Base-by-base conservation (phyloP, 176 grass and related monocot genomes). In the Zizania latifolia region DNA sequence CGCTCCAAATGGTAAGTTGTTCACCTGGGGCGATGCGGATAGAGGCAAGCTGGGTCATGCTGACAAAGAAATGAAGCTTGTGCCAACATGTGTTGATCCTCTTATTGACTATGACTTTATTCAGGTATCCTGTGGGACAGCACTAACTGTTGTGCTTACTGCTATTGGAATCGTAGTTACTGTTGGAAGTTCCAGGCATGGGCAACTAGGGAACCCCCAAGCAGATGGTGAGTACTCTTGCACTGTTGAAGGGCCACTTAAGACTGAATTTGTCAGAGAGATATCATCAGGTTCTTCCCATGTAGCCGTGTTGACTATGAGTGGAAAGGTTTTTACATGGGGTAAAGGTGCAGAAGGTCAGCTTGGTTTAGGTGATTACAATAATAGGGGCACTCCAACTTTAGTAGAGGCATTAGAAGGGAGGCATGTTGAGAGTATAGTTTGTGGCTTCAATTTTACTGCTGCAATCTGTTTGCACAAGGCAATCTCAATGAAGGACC, bases 11-110 rank as follows among this genome's bases (percentile, higher is more conserved):
- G 74, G 93, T 41, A 98, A 94, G 68, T 56, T 98, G 45, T 94
- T 94, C 83, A 94, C 94, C 58, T 98, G 94, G 94, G 94, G 94
- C 0, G 91, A 98, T 62, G 89, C 81, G 13, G 94, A 98, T 77
- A 84, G 85, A 58, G 91, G 91, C 72, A 94, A 86, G 78, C 74
- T 98, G 19, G 94, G 91, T 51, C 94, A 98, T 78, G 62, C 73
- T 30, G 88, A 92, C 62, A 85, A 75, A 68, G 78, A 89, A 21
- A 87, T 73, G 64, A 98, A 92, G 55, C 78, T 92, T 51, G 26
- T 82, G 10, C 94, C 94, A 19, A 92, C 88, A 54, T 84, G 84
- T 24, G 82, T 98, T 22, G 91, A 87, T 67, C 87, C 88, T 64
- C 94, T 98, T 15, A 65, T 66, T 3, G 84, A 85, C 70, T 87